phyloP scores from a whole-genome alignment of 2,329 filamentous ascomycete genomes.

The Penicillium vulpinum region DNA sequence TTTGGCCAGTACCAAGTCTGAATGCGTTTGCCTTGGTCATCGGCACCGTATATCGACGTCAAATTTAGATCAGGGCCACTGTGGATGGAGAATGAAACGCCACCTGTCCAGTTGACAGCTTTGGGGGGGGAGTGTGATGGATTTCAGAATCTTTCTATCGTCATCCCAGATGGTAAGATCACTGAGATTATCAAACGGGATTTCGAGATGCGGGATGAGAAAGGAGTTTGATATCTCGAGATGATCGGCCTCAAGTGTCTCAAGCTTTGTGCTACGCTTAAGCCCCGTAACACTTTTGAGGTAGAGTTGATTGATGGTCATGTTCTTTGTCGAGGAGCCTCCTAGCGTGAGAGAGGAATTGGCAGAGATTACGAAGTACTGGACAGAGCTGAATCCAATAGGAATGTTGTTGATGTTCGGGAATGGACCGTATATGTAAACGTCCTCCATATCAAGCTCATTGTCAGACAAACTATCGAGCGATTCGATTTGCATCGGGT shows the following conservation, averaged over 20 bases:
- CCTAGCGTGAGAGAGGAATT: neutral
- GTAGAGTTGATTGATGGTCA: neutral
- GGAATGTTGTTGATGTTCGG: neutral
- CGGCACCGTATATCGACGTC: neutral
- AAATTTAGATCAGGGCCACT: neutral
- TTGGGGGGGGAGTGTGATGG: neutral
- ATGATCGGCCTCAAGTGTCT: neutral
- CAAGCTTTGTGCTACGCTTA: neutral
- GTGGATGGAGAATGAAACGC: neutral
- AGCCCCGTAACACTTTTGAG: neutral
- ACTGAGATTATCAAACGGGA: slow-evolving; percentile 1
- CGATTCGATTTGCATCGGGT: neutral
- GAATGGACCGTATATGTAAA: neutral
- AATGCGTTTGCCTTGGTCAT: neutral
- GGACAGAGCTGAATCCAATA: neutral
- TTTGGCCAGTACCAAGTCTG: slow-evolving; percentile 6
- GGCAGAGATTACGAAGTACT: neutral
- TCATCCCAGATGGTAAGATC: neutral
- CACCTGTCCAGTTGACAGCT: slow-evolving; percentile 3
- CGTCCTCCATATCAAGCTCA: neutral
- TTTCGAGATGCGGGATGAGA: neutral
- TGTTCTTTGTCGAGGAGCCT: neutral
- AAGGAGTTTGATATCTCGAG: neutral
- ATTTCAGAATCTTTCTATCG: neutral
- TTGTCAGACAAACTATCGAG: neutral